Conservation (phyloP, 2,329 filamentous ascomycete species). For the Talaromyces sp. region DNA sequence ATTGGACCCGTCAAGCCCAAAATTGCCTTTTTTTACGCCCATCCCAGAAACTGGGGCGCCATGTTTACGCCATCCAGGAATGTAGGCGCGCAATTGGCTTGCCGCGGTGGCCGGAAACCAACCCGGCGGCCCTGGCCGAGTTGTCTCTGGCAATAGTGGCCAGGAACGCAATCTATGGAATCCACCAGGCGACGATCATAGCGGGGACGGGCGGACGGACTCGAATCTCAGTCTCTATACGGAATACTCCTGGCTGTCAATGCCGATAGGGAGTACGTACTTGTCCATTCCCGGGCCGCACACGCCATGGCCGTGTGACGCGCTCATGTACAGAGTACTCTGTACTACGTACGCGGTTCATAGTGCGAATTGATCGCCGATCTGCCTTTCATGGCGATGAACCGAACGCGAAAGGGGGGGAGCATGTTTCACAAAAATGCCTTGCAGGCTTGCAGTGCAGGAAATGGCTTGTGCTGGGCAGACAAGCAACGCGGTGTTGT, state of each 20-base stretch:
- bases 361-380: not conserved
- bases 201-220: not conserved
- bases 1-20: conserved; percentile 7
- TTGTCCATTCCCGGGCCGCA: not conserved
- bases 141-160: not conserved
- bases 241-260: too few species aligned
- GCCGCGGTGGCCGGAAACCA: not conserved
- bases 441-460: not conserved
- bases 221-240: not conserved
- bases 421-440: not conserved
- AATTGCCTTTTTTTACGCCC: not conserved
- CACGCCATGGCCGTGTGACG: not conserved
- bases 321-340: not conserved
- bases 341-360: not conserved
- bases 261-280: not conserved
- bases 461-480: not conserved
- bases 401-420: not conserved
- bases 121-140: not conserved
- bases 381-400: not conserved
- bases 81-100: not conserved
- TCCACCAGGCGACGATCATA: not conserved
- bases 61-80: not conserved
- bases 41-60: not conserved
- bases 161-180: not conserved
- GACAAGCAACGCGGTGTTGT: not conserved